Percentiles rank a stretch among this genome's conserved stretches.
Evolutionary conservation across 306 rosid species (phyloP).

Genomic region (Corylus americana): DNA sequence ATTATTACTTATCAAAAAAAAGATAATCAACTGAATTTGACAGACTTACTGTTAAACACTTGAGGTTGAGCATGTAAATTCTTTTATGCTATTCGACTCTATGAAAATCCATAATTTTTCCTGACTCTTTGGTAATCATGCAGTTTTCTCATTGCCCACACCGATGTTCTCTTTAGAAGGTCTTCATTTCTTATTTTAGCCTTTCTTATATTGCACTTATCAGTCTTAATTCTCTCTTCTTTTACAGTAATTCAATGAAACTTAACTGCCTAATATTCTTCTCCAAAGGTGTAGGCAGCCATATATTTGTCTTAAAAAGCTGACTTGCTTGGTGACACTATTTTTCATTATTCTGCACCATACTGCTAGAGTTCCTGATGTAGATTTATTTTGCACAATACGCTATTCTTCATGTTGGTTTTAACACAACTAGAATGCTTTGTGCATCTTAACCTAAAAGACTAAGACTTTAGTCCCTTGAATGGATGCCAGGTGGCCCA

Average conservation of each 20-base stretch:
- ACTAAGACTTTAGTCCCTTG: neutral
- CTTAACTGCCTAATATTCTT: neutral
- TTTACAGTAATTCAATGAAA: too few relatives aligned
- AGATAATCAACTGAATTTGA: neutral
- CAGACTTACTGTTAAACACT: too few relatives aligned
- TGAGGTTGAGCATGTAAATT: too few relatives aligned
- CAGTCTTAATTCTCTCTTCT: too few relatives aligned
- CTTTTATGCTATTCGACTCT: neutral
- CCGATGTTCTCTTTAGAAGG: neutral
- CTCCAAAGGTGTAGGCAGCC: neutral
- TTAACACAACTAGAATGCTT: conserved; percentile 5
- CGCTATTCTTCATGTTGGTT: conserved; percentile 12
- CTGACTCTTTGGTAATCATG: neutral
- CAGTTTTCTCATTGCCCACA: neutral
- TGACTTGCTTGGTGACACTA: neutral
- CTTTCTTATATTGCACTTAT: too few relatives aligned
- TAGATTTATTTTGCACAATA: neutral
- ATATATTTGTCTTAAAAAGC: neutral
- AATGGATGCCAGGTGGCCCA: neutral
- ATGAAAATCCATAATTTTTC: too few relatives aligned
- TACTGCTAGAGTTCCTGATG: neutral
- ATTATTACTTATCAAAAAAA: too few relatives aligned
- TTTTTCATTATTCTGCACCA: neutral
- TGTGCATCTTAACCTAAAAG: neutral
- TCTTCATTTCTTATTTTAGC: too few relatives aligned